Conservation (phyloP, 805 yeast species). For the Kodamaea leandrae region DNA sequence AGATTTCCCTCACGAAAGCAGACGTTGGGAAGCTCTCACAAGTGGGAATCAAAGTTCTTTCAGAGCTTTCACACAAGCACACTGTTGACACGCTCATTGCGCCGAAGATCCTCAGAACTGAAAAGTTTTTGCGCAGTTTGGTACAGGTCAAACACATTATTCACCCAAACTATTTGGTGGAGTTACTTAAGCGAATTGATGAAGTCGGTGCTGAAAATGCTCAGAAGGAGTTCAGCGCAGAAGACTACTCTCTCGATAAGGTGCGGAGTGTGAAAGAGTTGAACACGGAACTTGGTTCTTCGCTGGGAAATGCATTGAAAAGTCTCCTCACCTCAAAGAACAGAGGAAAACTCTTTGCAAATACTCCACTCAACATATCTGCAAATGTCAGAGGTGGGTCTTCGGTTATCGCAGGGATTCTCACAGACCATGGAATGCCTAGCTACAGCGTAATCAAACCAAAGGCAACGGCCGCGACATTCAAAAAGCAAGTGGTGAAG, state of each 20-base stretch:
- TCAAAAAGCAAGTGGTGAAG: conserved; percentile 13
- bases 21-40: conserved; percentile 44
- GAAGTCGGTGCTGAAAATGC: conserved; percentile 12
- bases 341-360: conserved; percentile 44
- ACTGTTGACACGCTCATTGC: conserved; percentile 58
- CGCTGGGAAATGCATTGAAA: conserved; percentile 21
- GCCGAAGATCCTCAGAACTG: conserved; percentile 81
- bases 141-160: conserved; percentile 54
- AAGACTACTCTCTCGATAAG: conserved; percentile 37
- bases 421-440: conserved; percentile 57
- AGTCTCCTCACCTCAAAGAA: conserved; percentile 15
- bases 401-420: conserved; percentile 52
- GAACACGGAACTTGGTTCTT: conserved; percentile 28
- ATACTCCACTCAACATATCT: conserved; percentile 53
- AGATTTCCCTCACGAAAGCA: conserved; percentile 33
- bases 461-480: conserved; percentile 7
- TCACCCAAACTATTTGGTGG: conserved; percentile 53
- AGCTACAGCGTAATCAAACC: conserved; percentile 22
- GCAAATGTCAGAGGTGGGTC: conserved; percentile 59
- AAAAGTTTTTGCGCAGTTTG: conserved; percentile 74
- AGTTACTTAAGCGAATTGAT: conserved; percentile 31
- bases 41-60: conserved; percentile 57
- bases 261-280: conserved; percentile 28
- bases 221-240: conserved; percentile 21
- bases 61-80: conserved; percentile 42